Conservation (phyloP, 495 filamentous ascomycete genomes). For the Lichina pygmaea region DNA sequence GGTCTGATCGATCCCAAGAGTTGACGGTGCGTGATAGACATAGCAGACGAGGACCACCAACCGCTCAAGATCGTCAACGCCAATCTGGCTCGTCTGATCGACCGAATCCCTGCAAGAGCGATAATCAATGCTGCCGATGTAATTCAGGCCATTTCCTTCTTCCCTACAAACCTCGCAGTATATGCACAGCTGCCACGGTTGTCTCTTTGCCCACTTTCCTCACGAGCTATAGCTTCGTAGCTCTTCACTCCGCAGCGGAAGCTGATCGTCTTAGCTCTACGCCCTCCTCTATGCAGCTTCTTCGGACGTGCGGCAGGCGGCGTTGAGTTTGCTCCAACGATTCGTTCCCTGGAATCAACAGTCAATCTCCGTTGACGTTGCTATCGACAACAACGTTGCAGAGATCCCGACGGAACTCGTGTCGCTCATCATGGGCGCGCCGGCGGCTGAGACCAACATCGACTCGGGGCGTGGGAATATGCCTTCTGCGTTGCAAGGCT, state of each 20-base stretch:
- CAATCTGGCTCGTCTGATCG: slow-evolving; percentile 34
- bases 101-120: slow-evolving; percentile 23
- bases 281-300: slow-evolving; percentile 52
- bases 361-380: slow-evolving; percentile 55
- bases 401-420: slow-evolving; percentile 20
- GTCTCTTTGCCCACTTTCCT: not conserved
- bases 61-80: slow-evolving; percentile 46
- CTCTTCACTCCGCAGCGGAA: not conserved
- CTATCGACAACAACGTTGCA: slow-evolving; percentile 42
- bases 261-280: slow-evolving; percentile 19
- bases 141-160: not conserved
- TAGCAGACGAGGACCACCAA: slow-evolving; percentile 25
- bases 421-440: slow-evolving; percentile 18
- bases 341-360: slow-evolving; percentile 54
- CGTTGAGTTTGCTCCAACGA: slow-evolving; percentile 55
- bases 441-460: slow-evolving; percentile 10
- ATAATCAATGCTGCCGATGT: slow-evolving; percentile 25
- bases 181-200: slow-evolving; percentile 1
- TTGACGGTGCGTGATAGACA: slow-evolving; percentile 12
- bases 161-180: too few relatives aligned
- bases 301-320: slow-evolving; percentile 43
- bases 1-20: not conserved
- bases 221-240: not conserved
- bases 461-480: slow-evolving; percentile 9
- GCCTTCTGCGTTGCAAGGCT: slow-evolving; percentile 30